Conservation (phyloP, 306 rosid genomes). For the Cucurbita ficifolia region DNA sequence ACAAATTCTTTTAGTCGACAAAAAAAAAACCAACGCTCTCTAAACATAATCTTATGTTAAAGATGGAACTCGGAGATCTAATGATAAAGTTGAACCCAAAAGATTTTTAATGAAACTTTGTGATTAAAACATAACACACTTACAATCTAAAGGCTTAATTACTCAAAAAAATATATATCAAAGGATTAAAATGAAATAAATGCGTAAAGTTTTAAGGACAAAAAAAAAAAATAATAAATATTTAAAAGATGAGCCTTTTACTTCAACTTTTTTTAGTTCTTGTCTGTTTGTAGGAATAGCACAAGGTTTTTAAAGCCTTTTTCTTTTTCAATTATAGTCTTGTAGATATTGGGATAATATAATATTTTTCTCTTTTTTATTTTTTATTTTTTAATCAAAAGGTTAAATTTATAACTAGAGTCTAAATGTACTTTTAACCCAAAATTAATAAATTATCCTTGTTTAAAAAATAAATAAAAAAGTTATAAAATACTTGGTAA, state of each 20-base stretch:
- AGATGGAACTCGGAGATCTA: background rate
- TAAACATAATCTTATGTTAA: too few relatives aligned
- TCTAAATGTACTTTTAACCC: too few relatives aligned
- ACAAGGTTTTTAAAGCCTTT: background rate
- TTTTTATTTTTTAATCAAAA: background rate
- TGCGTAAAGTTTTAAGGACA: background rate
- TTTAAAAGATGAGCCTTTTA: background rate
- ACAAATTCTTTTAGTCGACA: background rate
- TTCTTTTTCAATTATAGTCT: background rate
- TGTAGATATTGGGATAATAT: background rate
- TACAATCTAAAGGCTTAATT: background rate
- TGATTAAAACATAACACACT: background rate
- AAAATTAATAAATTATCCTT: too few relatives aligned
- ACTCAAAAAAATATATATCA: background rate
- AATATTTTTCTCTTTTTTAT: background rate
- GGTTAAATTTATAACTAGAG: background rate
- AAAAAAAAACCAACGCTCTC: too few relatives aligned
- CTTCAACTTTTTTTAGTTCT: background rate
- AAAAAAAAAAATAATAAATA: background rate
- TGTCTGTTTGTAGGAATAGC: conserved; percentile 1
- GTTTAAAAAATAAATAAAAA: too few relatives aligned
- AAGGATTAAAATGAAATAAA: background rate
- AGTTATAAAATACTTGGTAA: too few relatives aligned
- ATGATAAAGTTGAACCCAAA: background rate
- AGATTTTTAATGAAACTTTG: background rate